These are phyloP conservation scores for Aureobasidium sp. DNA, from an alignment of 2,329 filamentous ascomycete genomes.

Conservation along the genomic window DNA sequence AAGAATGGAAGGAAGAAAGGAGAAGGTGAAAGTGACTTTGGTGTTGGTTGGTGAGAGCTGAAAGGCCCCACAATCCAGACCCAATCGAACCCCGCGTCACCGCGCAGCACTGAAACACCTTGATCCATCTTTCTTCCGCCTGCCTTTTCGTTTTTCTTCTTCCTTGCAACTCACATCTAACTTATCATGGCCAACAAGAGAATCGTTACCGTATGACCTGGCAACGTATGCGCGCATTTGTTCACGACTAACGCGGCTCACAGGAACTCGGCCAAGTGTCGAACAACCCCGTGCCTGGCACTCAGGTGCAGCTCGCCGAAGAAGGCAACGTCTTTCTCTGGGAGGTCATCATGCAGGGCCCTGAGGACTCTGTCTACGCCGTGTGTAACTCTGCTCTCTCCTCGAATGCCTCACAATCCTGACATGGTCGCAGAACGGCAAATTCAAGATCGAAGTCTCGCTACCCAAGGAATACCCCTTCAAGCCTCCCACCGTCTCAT, in stretches of 20 bases:
- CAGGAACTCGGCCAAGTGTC: constrained; percentile 55
- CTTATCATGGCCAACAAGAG: constrained; percentile 31
- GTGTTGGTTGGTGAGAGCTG: neutral
- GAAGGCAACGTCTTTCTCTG: constrained; percentile 60
- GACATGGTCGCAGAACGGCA: constrained; percentile 48
- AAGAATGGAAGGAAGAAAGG: neutral
- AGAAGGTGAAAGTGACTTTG: neutral
- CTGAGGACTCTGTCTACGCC: constrained; percentile 54
- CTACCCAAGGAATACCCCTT: constrained; percentile 81
- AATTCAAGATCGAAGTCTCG: constrained; percentile 62
- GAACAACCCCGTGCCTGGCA: constrained; percentile 46
- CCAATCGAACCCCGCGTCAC: constrained; percentile 1
- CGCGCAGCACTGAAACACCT: neutral
- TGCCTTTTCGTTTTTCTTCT: neutral
- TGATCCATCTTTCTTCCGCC: neutral
- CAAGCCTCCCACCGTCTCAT: constrained; percentile 71
- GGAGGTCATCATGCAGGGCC: constrained; percentile 59
- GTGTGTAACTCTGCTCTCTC: constrained; percentile 36
- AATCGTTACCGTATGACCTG: constrained; percentile 33
- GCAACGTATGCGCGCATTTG: neutral
- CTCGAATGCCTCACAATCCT: neutral
- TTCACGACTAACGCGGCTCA: neutral
- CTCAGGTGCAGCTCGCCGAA: constrained; percentile 47
- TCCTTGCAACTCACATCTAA: constrained; percentile 3
- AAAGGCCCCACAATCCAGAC: neutral